phyloP scores from a whole-genome alignment of 345 rosid species.

The Populus tremula region DNA sequence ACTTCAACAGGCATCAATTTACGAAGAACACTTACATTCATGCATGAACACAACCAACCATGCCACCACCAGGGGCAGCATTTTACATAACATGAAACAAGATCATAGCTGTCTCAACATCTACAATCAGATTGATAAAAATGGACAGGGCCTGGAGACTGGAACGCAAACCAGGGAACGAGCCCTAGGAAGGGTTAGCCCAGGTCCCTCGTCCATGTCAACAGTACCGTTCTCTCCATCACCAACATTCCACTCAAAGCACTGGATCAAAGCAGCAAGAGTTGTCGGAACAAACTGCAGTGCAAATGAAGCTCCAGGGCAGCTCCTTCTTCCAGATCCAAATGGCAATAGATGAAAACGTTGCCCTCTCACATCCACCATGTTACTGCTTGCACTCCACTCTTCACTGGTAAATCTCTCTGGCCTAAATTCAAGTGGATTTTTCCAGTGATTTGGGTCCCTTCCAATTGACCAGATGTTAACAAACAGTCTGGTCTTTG shows the following conservation, averaged over 20 bases:
- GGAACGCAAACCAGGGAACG: conserved; percentile 37
- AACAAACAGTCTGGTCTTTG: conserved; percentile 24
- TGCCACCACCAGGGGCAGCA: background rate
- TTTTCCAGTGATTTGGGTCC: conserved; percentile 26
- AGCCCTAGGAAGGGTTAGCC: conserved; percentile 34
- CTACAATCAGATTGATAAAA: conserved; percentile 7
- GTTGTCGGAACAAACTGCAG: conserved; percentile 30
- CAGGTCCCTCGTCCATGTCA: conserved; percentile 38
- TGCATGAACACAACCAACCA: background rate
- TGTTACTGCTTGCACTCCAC: conserved; percentile 19
- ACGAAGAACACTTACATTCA: background rate
- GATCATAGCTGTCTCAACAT: background rate
- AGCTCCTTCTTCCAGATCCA: conserved; percentile 41
- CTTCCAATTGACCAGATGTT: conserved; percentile 24
- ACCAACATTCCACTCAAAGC: conserved; percentile 36
- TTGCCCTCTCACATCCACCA: conserved; percentile 27
- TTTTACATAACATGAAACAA: background rate
- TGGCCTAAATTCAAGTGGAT: conserved; percentile 23
- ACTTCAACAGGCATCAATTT: too few relatives aligned
- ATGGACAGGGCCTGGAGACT: conserved; percentile 20
- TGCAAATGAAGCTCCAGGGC: conserved; percentile 47
- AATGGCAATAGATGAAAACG: conserved; percentile 39
- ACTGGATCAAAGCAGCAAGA: conserved; percentile 38
- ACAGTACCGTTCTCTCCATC: conserved; percentile 15
- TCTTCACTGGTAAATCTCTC: conserved; percentile 18